Base-by-base conservation (phyloP, 1,284 basidiomycete genomes). In the Tremellales sp. region DNA sequence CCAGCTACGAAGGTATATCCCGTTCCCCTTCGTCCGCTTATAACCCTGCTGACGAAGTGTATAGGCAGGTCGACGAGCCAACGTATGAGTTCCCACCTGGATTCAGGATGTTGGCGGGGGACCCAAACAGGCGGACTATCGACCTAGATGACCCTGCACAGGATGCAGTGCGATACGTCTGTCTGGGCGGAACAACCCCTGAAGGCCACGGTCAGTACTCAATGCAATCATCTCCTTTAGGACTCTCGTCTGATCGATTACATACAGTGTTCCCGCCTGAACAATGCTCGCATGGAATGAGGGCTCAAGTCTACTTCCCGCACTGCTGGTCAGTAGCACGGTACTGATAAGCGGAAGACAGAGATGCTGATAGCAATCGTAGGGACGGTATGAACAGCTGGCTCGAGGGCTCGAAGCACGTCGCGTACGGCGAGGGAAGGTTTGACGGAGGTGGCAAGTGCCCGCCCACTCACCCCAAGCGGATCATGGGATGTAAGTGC, bases 81-180 rank as follows among this genome's bases (percentile, higher is more conserved):
- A 48, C 63, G 15, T 49, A 56, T 27, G 61, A 56, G 31, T 63
- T 65, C 47, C 61, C 59, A 2, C 44, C 46, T 19, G 61, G 58
- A 7, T 61, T 63, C 48, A 26, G 58, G 23, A 63, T 63, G 61
- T 8, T 60, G n/a, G 59, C 61, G 4, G 62, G 62, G 2, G 45
- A 57, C 44, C 41, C 59, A 3, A 31, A 24, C 3, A 15, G 60
- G n/a, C 51, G 27, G 3, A 57, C 57, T 3, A 45, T 48, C 29
- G 48, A 63, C 44, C 39, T 22, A 2, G 40, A 33, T 25, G 53
- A 53, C 35, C 46, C 40, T 10, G 45, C 55, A 2, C 33, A 62
- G 8, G 43, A 43, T 13, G 62, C 62, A 8, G 45, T 63, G 6
- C 35, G 25, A 4, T 65, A 53, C 37, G 52, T 49, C 4, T 63